These are phyloP conservation scores for Phellinidium pouzarii DNA, from an alignment of 1,284 basidiomycete genomes.

Conservation along the genomic window DNA sequence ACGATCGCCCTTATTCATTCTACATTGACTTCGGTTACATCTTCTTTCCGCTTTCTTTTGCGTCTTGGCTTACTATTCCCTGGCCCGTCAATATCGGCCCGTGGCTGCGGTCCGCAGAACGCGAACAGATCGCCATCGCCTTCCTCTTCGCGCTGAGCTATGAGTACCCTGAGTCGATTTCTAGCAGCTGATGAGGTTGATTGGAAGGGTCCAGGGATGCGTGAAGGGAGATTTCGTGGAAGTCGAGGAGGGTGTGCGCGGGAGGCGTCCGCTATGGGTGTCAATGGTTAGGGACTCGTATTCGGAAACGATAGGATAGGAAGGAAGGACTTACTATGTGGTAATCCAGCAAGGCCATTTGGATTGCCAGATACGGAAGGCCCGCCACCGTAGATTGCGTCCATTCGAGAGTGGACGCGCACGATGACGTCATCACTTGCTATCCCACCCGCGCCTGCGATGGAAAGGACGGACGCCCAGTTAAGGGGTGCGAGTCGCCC, in stretches of 20 bases:
- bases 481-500: conserved; percentile 43
- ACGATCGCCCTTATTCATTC: no score
- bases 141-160: not conserved
- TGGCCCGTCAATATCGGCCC: not conserved
- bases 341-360: not conserved
- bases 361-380: not conserved
- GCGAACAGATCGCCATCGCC: conserved; percentile 3
- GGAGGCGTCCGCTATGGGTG: no score
- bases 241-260: no score
- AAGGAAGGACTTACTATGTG: not conserved
- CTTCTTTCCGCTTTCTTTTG: not conserved
- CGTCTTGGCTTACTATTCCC: no score
- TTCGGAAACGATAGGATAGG: not conserved
- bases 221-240: not conserved
- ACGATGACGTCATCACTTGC: not conserved
- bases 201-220: not conserved
- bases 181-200: not conserved
- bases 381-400: not conserved
- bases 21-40: not conserved
- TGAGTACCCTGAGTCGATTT: not conserved
- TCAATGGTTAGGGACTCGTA: not conserved
- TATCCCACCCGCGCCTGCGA: conserved; percentile 21
- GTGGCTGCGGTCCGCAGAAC: not conserved
- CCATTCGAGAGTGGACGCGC: conserved; percentile 2
- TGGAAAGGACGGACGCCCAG: conserved; percentile 44